A percentile compares a stretch with the other conserved stretches of the same genome.
Conservation (phyloP, 2,329 filamentous ascomycete species). For the Fusarium sp. region DNA sequence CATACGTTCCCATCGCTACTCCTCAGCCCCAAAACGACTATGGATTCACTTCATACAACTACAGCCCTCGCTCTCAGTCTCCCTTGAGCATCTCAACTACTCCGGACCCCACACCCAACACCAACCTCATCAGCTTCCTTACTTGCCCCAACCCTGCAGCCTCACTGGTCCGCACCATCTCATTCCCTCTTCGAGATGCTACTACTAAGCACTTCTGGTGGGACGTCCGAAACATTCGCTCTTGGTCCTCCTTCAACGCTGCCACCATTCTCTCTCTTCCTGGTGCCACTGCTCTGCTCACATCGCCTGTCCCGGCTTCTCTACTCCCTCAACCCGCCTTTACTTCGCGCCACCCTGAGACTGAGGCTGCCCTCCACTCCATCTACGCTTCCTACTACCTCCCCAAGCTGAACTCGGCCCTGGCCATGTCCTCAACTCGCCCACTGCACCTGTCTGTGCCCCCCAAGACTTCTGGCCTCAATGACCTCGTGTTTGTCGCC, state of each 20-base stretch:
- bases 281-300: slow-evolving; percentile 77
- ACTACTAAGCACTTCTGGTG: slow-evolving; percentile 92
- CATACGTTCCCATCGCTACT: slow-evolving; percentile 43
- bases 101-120: slow-evolving; percentile 64
- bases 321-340: slow-evolving; percentile 69
- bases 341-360: slow-evolving; percentile 77
- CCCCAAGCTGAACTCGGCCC: slow-evolving; percentile 86
- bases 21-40: slow-evolving; percentile 49
- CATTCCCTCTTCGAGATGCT: slow-evolving; percentile 73
- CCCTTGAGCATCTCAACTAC: slow-evolving; percentile 54
- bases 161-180: slow-evolving; percentile 82
- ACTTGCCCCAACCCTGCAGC: slow-evolving; percentile 84
- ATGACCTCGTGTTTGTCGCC: slow-evolving; percentile 73
- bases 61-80: slow-evolving; percentile 58
- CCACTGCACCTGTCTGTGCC: slow-evolving; percentile 65
- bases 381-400: slow-evolving; percentile 84
- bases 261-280: slow-evolving; percentile 77
- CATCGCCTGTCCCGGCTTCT: slow-evolving; percentile 71
- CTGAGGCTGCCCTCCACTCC: slow-evolving; percentile 78
- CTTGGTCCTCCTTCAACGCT: slow-evolving; percentile 84
- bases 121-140: slow-evolving; percentile 81
- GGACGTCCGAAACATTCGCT: slow-evolving; percentile 88
- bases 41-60: slow-evolving; percentile 55
- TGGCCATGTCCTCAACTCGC: slow-evolving; percentile 77
- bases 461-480: slow-evolving; percentile 50